Evolutionary conservation across 2,329 filamentous ascomycete genomes (phyloP), one percentile per base, ranked within the genome.

Genomic region (Pseudocercospora fijiensis): DNA sequence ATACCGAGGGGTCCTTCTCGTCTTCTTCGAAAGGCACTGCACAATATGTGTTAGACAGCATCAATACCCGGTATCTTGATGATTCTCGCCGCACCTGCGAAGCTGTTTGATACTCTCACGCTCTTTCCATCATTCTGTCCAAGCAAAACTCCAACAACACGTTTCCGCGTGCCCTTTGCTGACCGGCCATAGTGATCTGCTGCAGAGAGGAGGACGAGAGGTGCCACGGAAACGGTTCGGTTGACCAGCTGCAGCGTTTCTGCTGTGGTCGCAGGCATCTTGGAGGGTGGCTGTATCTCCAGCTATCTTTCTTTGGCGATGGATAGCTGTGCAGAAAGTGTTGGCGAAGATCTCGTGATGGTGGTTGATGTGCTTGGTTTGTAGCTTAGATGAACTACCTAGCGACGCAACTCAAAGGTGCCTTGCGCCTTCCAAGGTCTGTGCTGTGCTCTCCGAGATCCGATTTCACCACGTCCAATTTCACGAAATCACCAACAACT

Each of bases 151-250:
- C 95, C 95, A 37, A 99, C 94, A 41, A 98, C 95, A 76, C 95
- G 87, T 83, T 87, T 88, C 77, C 90, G 89, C 72, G 91, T 92
- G 76, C 91, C 93, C 79, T 95, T 96, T 73, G 90, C 90, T 71
- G 91, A 91, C 69, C 95, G 90, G 78, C 96, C 96, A 83, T 96
- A 99, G 82, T 99, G 95, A 83, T 99, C 95, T 85, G 96, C 95
- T 72, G 90, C 93, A 70, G 94, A 98, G 75, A 99, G 91, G 72
- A 99, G 91, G 75, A 99, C 95, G 77, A 99, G 88, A 73, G 95
- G 95, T 74, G 95, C 95, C 80, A 99, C 94, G 71, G 94, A 96
- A 79, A 99, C 95, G 80, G 90, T 96, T 79, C 92, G 89, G 75
- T 89, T 94, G 78, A 97, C 92, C 77, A 98, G 89, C 72, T 91